Conservation (phyloP, 129 eudicot genomes). For the Saussurea involucrata region DNA sequence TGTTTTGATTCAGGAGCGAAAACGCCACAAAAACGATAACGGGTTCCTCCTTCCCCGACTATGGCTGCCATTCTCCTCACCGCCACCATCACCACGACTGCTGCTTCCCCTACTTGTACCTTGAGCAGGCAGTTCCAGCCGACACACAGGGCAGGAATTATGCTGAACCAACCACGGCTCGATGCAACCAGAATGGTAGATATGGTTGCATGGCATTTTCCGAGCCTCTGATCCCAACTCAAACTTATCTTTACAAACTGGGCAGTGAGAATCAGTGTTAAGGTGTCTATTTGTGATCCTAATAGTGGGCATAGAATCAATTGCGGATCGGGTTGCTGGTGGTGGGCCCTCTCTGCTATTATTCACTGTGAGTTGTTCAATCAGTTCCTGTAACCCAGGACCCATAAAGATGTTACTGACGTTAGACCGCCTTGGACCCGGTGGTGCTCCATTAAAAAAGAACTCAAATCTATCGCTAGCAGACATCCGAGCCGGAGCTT, state of each 20-base stretch:
- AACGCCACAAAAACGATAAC: conserved; percentile 76
- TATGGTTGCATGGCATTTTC: conserved; percentile 87
- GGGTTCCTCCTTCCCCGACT: conserved; percentile 68
- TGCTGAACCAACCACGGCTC: conserved; percentile 95
- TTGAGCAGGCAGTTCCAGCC: conserved; percentile 69
- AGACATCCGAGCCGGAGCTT: conserved; percentile 49
- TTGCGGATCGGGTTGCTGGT: conserved; percentile 85
- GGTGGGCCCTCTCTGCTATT: conserved; percentile 76
- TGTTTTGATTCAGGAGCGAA: conserved; percentile 40
- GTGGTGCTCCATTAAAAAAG: conserved; percentile 45
- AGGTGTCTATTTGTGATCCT: conserved; percentile 72
- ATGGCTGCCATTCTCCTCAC: conserved; percentile 32
- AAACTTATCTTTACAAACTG: conserved; percentile 84
- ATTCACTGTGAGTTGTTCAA: conserved; percentile 60
- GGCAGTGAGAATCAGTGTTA: conserved; percentile 83
- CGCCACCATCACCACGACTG: conserved; percentile 20
- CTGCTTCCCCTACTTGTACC: conserved; percentile 39
- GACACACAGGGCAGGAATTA: conserved; percentile 94
- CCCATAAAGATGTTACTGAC: conserved; percentile 55
- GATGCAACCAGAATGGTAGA: conserved; percentile 85
- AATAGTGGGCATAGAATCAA: conserved; percentile 88
- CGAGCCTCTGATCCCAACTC: conserved; percentile 81
- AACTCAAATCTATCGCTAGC: conserved; percentile 51
- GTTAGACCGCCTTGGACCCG: conserved; percentile 53
- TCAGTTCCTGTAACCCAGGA: conserved; percentile 65